A percentile compares a stretch with the other conserved stretches of the same genome.
Conservation (phyloP, 2,329 filamentous ascomycete species). For the Monosporascus sp. region DNA sequence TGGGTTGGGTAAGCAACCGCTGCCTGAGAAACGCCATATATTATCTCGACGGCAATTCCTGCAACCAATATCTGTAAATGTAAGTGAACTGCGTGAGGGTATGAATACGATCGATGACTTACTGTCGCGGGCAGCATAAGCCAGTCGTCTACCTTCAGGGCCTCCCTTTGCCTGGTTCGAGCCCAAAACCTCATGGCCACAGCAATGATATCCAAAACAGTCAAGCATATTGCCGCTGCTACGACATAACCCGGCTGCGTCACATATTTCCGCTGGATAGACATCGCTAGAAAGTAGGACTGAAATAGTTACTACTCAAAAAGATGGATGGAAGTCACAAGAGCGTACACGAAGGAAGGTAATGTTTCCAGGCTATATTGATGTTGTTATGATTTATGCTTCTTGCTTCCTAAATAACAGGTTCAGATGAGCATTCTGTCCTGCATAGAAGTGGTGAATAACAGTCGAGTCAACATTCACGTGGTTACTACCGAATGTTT, state of each 20-base stretch:
- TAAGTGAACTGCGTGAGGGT: neutral
- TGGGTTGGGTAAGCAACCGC: constrained; percentile 7
- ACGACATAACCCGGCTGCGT: constrained; percentile 9
- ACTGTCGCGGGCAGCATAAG: constrained; percentile 18
- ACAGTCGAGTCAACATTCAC: too few relatives aligned
- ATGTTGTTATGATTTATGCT: too few relatives aligned
- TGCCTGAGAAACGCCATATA: constrained; percentile 8
- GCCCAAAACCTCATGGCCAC: constrained; percentile 14
- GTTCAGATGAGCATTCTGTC: too few relatives aligned
- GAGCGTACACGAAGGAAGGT: too few relatives aligned
- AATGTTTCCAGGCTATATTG: too few relatives aligned
- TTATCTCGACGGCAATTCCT: constrained; percentile 9
- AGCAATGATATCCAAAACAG: constrained; percentile 11
- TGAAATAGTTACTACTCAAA: neutral
- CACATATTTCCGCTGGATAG: neutral
- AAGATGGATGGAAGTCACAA: too few relatives aligned
- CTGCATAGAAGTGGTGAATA: too few relatives aligned
- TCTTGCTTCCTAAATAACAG: too few relatives aligned
- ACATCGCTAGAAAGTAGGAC: neutral
- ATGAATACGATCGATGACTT: neutral
- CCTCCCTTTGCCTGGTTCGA: constrained; percentile 9
- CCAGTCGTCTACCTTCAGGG: constrained; percentile 16
- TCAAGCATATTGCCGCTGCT: constrained; percentile 7
- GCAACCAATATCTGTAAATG: constrained; percentile 7
- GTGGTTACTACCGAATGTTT: too few relatives aligned